Base-by-base conservation (phyloP, 495 filamentous ascomycete species). In the Trichoderma gamsii region DNA sequence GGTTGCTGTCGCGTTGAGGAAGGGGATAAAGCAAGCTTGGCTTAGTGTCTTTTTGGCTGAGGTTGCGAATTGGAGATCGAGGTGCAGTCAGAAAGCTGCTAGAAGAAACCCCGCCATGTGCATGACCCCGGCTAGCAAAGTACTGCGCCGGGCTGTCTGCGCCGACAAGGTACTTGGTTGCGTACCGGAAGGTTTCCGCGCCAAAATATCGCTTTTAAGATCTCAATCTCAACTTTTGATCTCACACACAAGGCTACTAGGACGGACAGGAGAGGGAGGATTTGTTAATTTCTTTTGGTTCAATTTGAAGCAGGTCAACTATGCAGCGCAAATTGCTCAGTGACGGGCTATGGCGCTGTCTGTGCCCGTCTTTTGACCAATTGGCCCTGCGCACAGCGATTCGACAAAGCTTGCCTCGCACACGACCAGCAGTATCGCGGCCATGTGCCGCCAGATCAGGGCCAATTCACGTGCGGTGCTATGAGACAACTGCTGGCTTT, bases 321-420 rank as follows among this genome's bases (percentile, higher is more conserved):
- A 65, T 65, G 63, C 63, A 44, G 63, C 63, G 63, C 32, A 41
- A 66, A 51, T 15, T 66, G 43, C 41, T 66, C 8, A 27, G 51
- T 32, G 87, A 90, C 75, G 88, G 85, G 67, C 80, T 90, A 59
- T 90, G 86, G 87, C 84, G 85, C 72, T 88, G 83, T 76, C 78
- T 91, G 35, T 89, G 87, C 76, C 88, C 87, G 44, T 86, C 83
- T 63, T 80, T 87, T 67, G 79, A 82, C 68, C 52, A 76, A 2
- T 52, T 70, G 7, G 69, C 75, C 1, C 69, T 80, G 43, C 68
- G 71, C 23, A 74, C 70, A 64, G 69, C 74, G 7, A 63, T 76
- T 23, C 32, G 25, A 1, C 66, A 41, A 44, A 23, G 41, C 46
- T 63, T 23, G 51, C 65, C 25, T 46, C 38, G 25, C 15, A 18